A percentile compares a stretch with the other conserved stretches of the same genome.
Conservation (phyloP, 768 basidiomycete species). For the Mycena venus region DNA sequence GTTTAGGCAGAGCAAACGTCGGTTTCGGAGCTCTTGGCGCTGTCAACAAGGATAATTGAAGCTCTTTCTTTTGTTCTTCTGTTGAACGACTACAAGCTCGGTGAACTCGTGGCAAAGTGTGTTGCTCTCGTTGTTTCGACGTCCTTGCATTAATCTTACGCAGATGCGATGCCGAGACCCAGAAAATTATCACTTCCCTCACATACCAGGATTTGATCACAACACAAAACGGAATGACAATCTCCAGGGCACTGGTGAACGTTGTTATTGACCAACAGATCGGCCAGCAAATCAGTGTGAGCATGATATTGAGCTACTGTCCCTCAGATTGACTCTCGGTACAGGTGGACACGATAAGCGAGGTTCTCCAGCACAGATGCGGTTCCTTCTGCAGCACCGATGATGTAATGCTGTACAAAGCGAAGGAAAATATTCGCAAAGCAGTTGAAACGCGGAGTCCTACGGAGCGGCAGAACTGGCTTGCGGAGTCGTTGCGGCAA, state of each 20-base stretch:
- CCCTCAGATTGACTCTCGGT: conserved; percentile 23
- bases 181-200: conserved; percentile 75
- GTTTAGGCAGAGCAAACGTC: conserved; percentile 84
- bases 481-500: conserved; percentile 91
- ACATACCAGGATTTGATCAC: conserved; percentile 93
- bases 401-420: conserved; percentile 98
- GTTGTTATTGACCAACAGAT: conserved; percentile 98
- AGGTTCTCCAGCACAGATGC: conserved; percentile 93
- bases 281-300: conserved; percentile 93
- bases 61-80: conserved; percentile 94
- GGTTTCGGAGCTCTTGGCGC: conserved; percentile 78
- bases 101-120: conserved; percentile 87
- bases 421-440: conserved; percentile 92
- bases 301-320: conserved; percentile 41
- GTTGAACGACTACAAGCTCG: conserved; percentile 90
- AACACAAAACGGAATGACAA: conserved; percentile 85
- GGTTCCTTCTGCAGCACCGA: conserved; percentile 98
- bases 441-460: conserved; percentile 86
- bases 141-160: conserved; percentile 2
- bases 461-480: conserved; percentile 80
- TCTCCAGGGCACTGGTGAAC: conserved; percentile 91
- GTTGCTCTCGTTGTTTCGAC: conserved; percentile 40
- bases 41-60: conserved; percentile 91
- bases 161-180: conserved; percentile 82
- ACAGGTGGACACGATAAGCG: conserved; percentile 96